phyloP scores from a whole-genome alignment of 495 filamentous ascomycete species.

The Rusavskia elegans region DNA sequence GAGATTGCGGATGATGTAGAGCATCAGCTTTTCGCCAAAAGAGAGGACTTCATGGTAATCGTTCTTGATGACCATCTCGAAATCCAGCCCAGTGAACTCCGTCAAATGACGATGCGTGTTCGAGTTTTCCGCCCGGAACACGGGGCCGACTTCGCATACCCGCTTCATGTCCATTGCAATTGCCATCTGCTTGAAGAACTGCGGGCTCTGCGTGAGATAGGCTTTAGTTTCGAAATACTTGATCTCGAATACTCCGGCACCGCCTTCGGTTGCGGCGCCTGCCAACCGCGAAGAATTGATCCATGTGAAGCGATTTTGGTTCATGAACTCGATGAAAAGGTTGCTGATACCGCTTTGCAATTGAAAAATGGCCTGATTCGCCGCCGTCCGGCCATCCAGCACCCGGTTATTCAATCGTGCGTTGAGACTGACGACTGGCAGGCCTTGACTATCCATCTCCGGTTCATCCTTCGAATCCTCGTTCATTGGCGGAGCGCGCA shows the following conservation, averaged over 20 bases:
- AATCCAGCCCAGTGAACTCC: constrained; percentile 92
- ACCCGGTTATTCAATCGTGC: constrained; percentile 79
- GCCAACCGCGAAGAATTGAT: constrained; percentile 85
- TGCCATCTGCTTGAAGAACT: constrained; percentile 93
- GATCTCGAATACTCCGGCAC: constrained; percentile 81
- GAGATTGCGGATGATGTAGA: constrained; percentile 73
- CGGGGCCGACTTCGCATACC: constrained; percentile 79
- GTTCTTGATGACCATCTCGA: constrained; percentile 87
- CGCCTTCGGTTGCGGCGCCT: constrained; percentile 82
- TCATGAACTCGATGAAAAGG: constrained; percentile 67
- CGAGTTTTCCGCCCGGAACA: constrained; percentile 93
- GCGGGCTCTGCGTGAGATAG: constrained; percentile 83
- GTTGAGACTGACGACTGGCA: constrained; percentile 52
- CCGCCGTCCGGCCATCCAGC: constrained; percentile 75
- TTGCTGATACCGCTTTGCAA: constrained; percentile 70
- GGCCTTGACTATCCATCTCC: constrained; percentile 29
- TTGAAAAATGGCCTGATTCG: constrained; percentile 72
- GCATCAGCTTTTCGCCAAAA: constrained; percentile 68
- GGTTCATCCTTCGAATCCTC: constrained; percentile 26
- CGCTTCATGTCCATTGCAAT: constrained; percentile 83
- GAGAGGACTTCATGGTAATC: constrained; percentile 77
- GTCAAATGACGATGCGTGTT: constrained; percentile 96
- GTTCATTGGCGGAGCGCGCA: constrained; percentile 28
- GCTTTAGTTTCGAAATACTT: constrained; percentile 79
- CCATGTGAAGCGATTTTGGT: constrained; percentile 61